Base-by-base conservation (phyloP, 2,329 filamentous ascomycete genomes). In the Botryotinia convoluta region DNA sequence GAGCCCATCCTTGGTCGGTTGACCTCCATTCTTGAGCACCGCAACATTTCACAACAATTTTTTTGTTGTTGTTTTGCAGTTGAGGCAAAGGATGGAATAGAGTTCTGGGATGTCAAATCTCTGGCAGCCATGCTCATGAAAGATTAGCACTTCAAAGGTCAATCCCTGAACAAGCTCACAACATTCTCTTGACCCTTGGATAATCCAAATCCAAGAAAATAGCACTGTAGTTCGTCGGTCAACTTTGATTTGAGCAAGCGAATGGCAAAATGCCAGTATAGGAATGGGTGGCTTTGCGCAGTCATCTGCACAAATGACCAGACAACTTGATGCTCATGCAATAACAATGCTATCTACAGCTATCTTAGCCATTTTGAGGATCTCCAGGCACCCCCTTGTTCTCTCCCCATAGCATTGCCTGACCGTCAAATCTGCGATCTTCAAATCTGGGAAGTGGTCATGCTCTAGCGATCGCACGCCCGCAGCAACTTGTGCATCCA, bases 261-360 rank as follows among this genome's bases (percentile, higher is more conserved):
- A 26, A 57, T 26, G 18, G 20, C 35, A 39, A 22, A 29, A 29
- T 54, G 16, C 6, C 20, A 26, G 22, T 35, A 16, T 48, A 16
- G 12, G 2, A 18, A 37, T 42, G 5, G n/a, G 26, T 42, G n/a
- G 32, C n/a, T 54, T 54, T 29, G 18, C 22, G 35, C 22, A 22
- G 18, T 20, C 5, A 29, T 39, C 32, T 68, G 32, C 45, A 35
- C 10, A 4, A 26, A 26, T 35, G 0, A 35, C 37, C n/a, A 32
- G 32, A n/a, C 22, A 16, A 14, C 18, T 22, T 39, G 20, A 35
- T 69, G 51, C 20, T 71, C 54, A 89, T 29, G 86, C 82, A 80
- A 91, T 90, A 20, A 87, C 82, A 37, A 91, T 80, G 42, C 83
- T 84, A 44, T 89, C 86, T 69, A 90, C 83, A 3, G 88, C 86